These are phyloP conservation scores for Magnaporthiopsis poae DNA, from an alignment of 2,329 filamentous ascomycete genomes.

Conservation along the genomic window DNA sequence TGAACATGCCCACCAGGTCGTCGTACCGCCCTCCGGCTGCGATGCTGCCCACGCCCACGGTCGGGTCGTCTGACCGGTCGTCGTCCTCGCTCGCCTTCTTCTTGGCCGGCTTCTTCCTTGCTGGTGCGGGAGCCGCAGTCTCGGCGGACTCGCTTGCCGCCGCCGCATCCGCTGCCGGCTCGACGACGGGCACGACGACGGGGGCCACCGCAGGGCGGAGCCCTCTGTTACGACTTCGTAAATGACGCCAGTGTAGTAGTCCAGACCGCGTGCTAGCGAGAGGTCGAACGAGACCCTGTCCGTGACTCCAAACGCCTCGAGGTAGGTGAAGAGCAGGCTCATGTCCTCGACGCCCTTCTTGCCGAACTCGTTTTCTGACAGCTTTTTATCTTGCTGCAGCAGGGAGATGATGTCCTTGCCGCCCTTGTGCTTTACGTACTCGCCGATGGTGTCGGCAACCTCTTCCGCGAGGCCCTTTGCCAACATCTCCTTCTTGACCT, in stretches of 20 bases:
- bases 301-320: conserved; percentile 64
- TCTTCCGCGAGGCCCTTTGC: conserved; percentile 72
- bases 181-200: background rate
- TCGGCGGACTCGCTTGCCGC: background rate
- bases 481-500: conserved; percentile 86
- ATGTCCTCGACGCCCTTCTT: conserved; percentile 75
- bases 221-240: conserved; percentile 61
- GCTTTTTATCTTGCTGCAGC: conserved; percentile 55
- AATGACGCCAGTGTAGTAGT: conserved; percentile 62
- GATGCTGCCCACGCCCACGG: conserved; percentile 74
- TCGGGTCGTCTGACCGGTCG: conserved; percentile 69
- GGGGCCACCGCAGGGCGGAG: conserved; percentile 27
- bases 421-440: conserved; percentile 49
- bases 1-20: conserved; percentile 89
- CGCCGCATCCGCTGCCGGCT: background rate
- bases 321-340: conserved; percentile 68
- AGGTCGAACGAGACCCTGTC: conserved; percentile 79
- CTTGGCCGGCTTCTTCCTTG: conserved; percentile 27
- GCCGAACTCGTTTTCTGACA: conserved; percentile 63
- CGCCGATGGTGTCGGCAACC: conserved; percentile 78
- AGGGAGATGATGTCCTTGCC: conserved; percentile 57
- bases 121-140: background rate
- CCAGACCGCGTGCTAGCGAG: conserved; percentile 66
- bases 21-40: conserved; percentile 88
- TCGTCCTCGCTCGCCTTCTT: conserved; percentile 37